Evolutionary conservation across 805 yeast species (phyloP).

Genomic region (Ogataea nitratoaversa): DNA sequence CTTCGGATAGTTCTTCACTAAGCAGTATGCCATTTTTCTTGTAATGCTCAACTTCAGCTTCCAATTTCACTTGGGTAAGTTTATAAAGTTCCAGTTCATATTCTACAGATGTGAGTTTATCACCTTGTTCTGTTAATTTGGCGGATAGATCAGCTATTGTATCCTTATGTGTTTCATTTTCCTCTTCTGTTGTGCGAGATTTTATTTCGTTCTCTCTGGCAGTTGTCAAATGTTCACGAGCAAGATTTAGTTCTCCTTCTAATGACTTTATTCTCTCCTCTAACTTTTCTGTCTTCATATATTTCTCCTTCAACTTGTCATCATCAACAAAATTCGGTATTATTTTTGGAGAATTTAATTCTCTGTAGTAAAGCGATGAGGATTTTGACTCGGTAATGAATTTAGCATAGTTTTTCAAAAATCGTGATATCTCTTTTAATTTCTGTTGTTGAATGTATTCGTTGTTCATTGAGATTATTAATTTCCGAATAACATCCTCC

Average conservation of each 20-base stretch:
- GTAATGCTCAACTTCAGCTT: not conserved
- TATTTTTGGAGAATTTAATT: conserved; percentile 1
- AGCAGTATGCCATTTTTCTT: conserved; percentile 1
- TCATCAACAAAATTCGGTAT: not conserved
- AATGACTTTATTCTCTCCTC: conserved; percentile 19
- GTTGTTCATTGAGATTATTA: conserved; percentile 52
- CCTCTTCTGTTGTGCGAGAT: conserved; percentile 6
- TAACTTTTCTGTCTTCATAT: conserved; percentile 10
- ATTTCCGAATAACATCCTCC: conserved; percentile 49
- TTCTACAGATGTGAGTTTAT: not conserved
- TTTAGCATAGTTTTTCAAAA: conserved; percentile 45
- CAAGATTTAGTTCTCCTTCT: conserved; percentile 16
- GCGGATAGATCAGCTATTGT: conserved; percentile 1
- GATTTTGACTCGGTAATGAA: conserved; percentile 5
- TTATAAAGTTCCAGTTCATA: conserved; percentile 5
- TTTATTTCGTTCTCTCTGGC: conserved; percentile 17
- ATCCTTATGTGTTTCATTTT: conserved; percentile 4
- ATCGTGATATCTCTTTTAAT: conserved; percentile 49
- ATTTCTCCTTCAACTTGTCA: conserved; percentile 4
- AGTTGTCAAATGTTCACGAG: conserved; percentile 19
- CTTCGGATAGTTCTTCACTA: conserved; percentile 1
- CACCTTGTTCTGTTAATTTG: conserved; percentile 6
- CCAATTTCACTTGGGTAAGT: not conserved
- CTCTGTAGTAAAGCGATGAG: conserved; percentile 1
- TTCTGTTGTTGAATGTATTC: conserved; percentile 58